Evolutionary conservation across 2,329 filamentous ascomycete species (phyloP), one percentile per base, ranked within the genome.

Genomic region (Escovopsis sp.): DNA sequence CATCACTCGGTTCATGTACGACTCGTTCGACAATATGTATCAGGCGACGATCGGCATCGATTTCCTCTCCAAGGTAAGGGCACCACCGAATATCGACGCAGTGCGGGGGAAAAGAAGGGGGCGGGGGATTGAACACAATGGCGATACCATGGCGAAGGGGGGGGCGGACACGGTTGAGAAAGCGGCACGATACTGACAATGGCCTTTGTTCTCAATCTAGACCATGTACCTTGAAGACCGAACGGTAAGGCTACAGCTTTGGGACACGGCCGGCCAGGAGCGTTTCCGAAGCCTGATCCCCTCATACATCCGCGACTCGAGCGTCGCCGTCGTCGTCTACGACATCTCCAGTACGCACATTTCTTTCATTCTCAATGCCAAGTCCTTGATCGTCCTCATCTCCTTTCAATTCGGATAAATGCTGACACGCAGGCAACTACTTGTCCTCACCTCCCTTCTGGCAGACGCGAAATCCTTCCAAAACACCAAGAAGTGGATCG

Each of bases 201-300:
- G n/a, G n/a, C 11, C 11, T 25, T 25, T 8, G 8, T 25, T 25
- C 7, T 25, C 3, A 8, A 11, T 33, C 14, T 36, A 57, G 84
- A 98, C 90, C 37, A 98, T 98, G 92, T 98, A 98, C 63, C 79
- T 98, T 42, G 90, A 98, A 65, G 90, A 98, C 66, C 76, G 90
- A 56, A 98, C 90, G 29, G 90, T 98, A 42, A 82, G 92, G 53
- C 72, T 98, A 58, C 90, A 98, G 58, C 73, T 98, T 43, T 98
- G 90, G 90, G 90, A 98, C 59, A 98, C 90, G 5, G 90, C 90
- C 33, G 90, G 90, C 42, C 90, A 98, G 60, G 90, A 98, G 62
- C 76, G 90, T 47, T 98, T 98, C 66, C 80, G 92, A 58, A 93
- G 84, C 53, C 62, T 98, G 52, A 98, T 98, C 48, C 92, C 92